Evolutionary conservation across 169 alveolate genomes (phyloP), one percentile per base, ranked within the genome.

Genomic region (Neospora caninum): DNA sequence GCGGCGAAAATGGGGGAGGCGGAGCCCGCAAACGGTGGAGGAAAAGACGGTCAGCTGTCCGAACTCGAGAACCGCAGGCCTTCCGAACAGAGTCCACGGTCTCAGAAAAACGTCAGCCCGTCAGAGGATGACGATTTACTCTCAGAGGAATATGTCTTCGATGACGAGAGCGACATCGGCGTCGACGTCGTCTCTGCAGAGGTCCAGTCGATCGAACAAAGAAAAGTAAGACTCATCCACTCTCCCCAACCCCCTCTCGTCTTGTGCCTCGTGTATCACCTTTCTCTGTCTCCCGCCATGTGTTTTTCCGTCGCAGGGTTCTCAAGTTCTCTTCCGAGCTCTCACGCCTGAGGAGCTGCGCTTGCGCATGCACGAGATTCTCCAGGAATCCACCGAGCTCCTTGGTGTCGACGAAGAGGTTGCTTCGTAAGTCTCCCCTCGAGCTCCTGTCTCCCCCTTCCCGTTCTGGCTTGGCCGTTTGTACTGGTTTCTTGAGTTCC

Each of bases 341-440:
- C 41, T 43, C 41, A 43, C 89, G 53, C 89, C 69, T 4, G 89
- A 38, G 4, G 67, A 31, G 7, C 42, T 73, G 43, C n/a, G 84
- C 16, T 4, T 10, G 84, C 84, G 89, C 38, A 82, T 82, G 89
- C 38, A 22, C 38, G 89, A 82, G 38, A 38, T 82, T 18, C 53
- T 82, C 25, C 69, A 36, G 53, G 89, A 82, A 82, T 38, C 67
- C 2, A 82, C 89, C 0, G 89, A 82, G 89, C 89, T 82, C 10
- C 89, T 82, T 2, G 67, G 67, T 16, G 89, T 82, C 29, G 89
- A 82, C 64, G 64, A 42, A 29, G 89, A 82, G 13, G 89, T 82
- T 0, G 89, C 89, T 41, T 41, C 69, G 89, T 82, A 41, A 82
- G 89, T 41, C 89, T 82, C 39, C 25, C 49, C 39, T 78, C 42